phyloP scores from a whole-genome alignment of 495 filamentous ascomycete species.

The Monascus purpureus region DNA sequence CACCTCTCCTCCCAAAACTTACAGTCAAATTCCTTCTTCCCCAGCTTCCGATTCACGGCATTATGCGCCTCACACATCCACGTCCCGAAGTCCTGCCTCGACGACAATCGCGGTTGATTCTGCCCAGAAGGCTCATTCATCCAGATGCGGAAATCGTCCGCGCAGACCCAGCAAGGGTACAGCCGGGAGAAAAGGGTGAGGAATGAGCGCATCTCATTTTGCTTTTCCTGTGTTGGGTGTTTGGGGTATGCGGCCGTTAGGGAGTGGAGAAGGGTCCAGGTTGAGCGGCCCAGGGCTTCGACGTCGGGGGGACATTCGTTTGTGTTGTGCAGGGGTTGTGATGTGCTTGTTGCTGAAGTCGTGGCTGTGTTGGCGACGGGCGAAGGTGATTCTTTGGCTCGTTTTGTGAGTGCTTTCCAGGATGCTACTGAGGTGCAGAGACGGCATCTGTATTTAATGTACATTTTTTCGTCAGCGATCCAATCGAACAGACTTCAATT shows the following conservation, averaged over 20 bases:
- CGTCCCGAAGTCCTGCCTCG: conserved; percentile 61
- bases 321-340: conserved; percentile 4
- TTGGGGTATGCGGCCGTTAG: conserved; percentile 78
- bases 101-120: conserved; percentile 53
- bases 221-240: conserved; percentile 46
- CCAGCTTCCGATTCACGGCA: conserved; percentile 87
- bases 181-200: conserved; percentile 63
- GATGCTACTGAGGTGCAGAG: conserved; percentile 64
- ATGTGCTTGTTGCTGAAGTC: conserved; percentile 6
- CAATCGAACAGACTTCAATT: too few relatives aligned
- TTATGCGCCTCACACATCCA: conserved; percentile 99
- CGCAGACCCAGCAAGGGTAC: conserved; percentile 93
- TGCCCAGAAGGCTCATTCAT: conserved; percentile 46
- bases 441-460: conserved; percentile 52
- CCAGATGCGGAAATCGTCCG: conserved; percentile 78
- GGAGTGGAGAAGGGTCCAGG: conserved; percentile 88
- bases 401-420: conserved; percentile 55
- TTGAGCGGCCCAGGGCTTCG: conserved; percentile 65
- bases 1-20: conserved; percentile 85
- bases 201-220: conserved; percentile 65
- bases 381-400: conserved; percentile 17
- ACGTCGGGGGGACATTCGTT: conserved; percentile 45
- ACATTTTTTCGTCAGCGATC: conserved; percentile 7
- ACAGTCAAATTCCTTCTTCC: conserved; percentile 88
- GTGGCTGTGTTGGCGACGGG: conserved; percentile 4